Conservation (phyloP, 306 rosid genomes). For the Erythrophleum fordii region DNA sequence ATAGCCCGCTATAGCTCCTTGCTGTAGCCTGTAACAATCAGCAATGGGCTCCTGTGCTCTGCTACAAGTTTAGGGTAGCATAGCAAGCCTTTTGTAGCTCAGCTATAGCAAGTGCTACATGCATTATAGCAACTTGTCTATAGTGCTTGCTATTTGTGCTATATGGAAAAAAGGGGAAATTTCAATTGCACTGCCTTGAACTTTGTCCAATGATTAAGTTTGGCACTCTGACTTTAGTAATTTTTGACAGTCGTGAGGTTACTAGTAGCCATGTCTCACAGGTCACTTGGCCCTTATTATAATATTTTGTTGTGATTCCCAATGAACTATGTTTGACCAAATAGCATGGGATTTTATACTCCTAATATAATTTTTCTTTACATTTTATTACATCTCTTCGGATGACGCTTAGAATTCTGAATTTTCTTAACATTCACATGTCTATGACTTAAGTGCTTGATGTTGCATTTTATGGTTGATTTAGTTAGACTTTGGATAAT, state of each 20-base stretch:
- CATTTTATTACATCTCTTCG: not conserved
- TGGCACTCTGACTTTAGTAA: not conserved
- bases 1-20: not conserved
- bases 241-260: not conserved
- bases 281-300: not conserved
- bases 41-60: not conserved
- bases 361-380: not conserved
- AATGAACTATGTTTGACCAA: not conserved
- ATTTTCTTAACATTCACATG: not conserved
- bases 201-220: not conserved
- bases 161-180: not conserved
- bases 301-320: not conserved
- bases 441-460: too few relatives aligned
- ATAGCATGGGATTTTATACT: not conserved
- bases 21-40: not conserved
- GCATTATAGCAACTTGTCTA: not conserved
- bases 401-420: not conserved
- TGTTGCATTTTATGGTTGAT: too few relatives aligned
- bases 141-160: not conserved
- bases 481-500: too few relatives aligned
- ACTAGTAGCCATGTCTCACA: not conserved
- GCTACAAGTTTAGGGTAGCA: not conserved
- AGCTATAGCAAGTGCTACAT: slow-evolving; percentile 10
- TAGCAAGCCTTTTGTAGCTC: not conserved
- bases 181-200: not conserved